These are phyloP conservation scores for Hypoxylon sp. DNA, from an alignment of 2,329 filamentous ascomycete genomes.

Conservation along the genomic window DNA sequence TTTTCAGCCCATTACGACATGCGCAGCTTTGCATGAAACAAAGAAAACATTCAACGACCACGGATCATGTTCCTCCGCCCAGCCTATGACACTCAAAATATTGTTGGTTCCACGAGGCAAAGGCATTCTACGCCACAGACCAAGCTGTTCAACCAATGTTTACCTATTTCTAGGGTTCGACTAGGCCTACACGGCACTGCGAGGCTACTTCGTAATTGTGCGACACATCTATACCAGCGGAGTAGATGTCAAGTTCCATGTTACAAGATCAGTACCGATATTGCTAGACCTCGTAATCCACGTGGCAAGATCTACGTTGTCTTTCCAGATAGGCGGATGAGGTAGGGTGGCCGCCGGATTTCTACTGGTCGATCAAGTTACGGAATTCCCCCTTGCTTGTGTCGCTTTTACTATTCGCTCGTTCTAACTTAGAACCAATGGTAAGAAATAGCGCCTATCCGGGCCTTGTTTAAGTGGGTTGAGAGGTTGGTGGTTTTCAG, in stretches of 20 bases:
- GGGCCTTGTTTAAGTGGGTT: neutral
- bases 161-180: neutral
- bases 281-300: conserved; percentile 31
- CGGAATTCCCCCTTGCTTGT: conserved; percentile 18
- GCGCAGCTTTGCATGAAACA: neutral
- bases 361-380: conserved; percentile 26
- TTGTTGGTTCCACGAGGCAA: neutral
- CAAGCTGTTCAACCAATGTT: neutral
- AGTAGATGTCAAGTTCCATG: conserved; percentile 22
- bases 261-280: conserved; percentile 28
- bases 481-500: conserved; percentile 1
- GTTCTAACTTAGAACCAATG: conserved; percentile 11
- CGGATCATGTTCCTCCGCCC: neutral
- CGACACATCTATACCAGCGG: conserved; percentile 17
- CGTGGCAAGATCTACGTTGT: conserved; percentile 28
- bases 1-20: conserved; percentile 19
- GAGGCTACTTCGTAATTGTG: conserved; percentile 1
- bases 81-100: neutral
- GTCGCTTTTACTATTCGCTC: conserved; percentile 4
- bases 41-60: neutral
- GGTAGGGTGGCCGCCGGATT: conserved; percentile 6
- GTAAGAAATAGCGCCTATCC: conserved; percentile 1
- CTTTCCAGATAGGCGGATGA: conserved; percentile 25
- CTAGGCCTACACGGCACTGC: neutral
- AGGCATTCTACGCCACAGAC: neutral